phyloP scores from a whole-genome alignment of 2,329 filamentous ascomycete genomes.

The Beauveria bassiana region DNA sequence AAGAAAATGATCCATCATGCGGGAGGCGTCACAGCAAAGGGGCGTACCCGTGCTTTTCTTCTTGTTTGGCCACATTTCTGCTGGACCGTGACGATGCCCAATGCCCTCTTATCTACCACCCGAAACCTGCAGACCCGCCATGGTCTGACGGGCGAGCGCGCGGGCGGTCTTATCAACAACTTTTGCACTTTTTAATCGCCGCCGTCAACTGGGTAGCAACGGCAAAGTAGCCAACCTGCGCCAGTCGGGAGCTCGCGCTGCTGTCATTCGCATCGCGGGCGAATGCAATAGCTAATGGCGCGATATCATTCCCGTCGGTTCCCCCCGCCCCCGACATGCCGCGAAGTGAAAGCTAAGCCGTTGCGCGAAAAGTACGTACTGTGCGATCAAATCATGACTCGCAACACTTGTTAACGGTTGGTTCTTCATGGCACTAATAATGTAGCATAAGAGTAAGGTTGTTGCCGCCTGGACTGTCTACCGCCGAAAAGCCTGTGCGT shows the following conservation, averaged over 20 bases:
- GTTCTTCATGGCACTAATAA: neutral
- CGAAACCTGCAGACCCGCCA: neutral
- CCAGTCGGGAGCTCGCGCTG: too few relatives aligned
- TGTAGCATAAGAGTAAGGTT: neutral
- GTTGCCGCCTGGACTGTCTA: neutral
- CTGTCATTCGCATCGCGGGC: neutral
- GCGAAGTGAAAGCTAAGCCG: neutral
- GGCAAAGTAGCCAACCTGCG: too few relatives aligned
- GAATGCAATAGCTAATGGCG: neutral
- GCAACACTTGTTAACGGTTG: neutral
- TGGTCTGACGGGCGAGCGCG: neutral
- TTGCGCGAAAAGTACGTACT: too few relatives aligned
- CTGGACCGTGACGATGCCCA: neutral
- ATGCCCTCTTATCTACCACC: slow-evolving; percentile 5
- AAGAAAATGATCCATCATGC: neutral
- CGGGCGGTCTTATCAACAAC: too few relatives aligned
- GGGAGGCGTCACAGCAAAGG: too few relatives aligned
- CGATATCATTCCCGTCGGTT: neutral
- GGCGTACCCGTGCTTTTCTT: neutral
- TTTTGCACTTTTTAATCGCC: too few relatives aligned
- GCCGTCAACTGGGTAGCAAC: too few relatives aligned
- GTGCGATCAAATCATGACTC: neutral
- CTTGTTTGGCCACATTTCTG: neutral
- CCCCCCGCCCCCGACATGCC: neutral
- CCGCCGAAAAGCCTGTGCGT: neutral